These are phyloP conservation scores for Pestalotiopsis sp. DNA, from an alignment of 2,329 filamentous ascomycete genomes.

Conservation along the genomic window DNA sequence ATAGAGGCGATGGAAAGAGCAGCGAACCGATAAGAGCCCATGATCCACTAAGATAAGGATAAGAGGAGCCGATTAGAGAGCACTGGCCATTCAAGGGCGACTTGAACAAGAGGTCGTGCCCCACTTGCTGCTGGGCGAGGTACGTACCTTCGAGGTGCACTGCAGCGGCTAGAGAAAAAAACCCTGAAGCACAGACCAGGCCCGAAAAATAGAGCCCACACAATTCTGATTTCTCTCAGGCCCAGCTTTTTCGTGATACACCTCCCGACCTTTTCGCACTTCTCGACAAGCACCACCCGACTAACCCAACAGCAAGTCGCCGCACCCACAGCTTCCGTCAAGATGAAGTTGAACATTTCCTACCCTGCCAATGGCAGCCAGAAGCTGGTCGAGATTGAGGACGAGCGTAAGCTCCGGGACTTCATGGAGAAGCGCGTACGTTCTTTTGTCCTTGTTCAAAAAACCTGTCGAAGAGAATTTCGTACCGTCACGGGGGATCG, in stretches of 20 bases:
- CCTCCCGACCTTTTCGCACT: conserved; percentile 9
- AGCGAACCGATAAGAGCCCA: neutral
- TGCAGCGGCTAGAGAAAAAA: neutral
- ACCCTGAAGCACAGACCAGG: conserved; percentile 12
- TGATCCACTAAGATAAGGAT: neutral
- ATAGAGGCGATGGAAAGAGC: neutral
- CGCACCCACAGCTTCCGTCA: conserved; percentile 44
- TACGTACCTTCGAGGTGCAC: neutral
- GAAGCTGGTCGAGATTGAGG: conserved; percentile 98
- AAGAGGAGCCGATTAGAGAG: neutral
- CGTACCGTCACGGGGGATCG: neutral
- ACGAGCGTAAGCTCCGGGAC: conserved; percentile 98
- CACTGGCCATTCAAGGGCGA: neutral
- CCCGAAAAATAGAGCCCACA: conserved; percentile 12
- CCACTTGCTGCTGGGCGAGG: neutral
- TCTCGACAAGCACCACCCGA: conserved; percentile 31
- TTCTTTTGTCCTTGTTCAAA: conserved; percentile 26
- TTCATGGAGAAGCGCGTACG: conserved; percentile 97
- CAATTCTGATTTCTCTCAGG: conserved; percentile 11
- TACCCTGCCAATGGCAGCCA: conserved; percentile 99
- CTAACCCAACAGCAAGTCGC: conserved; percentile 28
- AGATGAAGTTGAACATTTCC: conserved; percentile 76
- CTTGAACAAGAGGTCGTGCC: neutral
- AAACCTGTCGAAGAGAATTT: neutral
- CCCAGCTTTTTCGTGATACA: conserved; percentile 10